Base-by-base conservation (phyloP, 2,329 filamentous ascomycete species). In the Didymella exigua region DNA sequence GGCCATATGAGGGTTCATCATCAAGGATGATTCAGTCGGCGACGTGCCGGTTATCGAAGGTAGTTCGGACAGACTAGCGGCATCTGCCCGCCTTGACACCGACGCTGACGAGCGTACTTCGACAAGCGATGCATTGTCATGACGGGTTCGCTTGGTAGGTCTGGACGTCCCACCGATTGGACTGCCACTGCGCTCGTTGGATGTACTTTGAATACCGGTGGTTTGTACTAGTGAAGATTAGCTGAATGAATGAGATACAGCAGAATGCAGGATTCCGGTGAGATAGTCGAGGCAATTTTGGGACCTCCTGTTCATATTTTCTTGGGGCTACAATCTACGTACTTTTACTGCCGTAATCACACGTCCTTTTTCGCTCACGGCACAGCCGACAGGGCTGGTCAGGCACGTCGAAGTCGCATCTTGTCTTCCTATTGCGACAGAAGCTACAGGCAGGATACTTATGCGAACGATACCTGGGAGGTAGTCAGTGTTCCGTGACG, bases 1-100 rank as follows among this genome's bases (percentile, higher is more conserved):
- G 10, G 61, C 59, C 63, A 66, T 66, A 9, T 48, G 56, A 1
- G 61, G 58, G 26, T 62, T 62, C 61, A 66, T 62, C 60, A 62
- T 62, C 29, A 66, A 42, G 2, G 61, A 61, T 3, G 59, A 62
- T 21, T 66, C 49, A 14, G 55, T 59, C 13, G 54, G 56, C 8
- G 58, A 62, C 4, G 60, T 56, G 4, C 47, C 48, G 24, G 49
- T 50, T 1, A 58, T 43, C 24, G 45, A 49, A 13, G 50, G 45
- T 18, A 54, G 53, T 4, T 26, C 41, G 10, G 48, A 37, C 6
- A 60, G 44, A 14, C 30, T 36, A 5, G 43, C 21, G 13, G 26
- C 11, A 9, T 30, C 24, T 10, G 16, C 9, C 8, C 26, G 18
- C 10, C 31, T 16, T 26, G 40, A 23, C 3, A 3, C 27, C 2